Base-by-base conservation (phyloP, 768 basidiomycete species). In the Serendipita indica region DNA sequence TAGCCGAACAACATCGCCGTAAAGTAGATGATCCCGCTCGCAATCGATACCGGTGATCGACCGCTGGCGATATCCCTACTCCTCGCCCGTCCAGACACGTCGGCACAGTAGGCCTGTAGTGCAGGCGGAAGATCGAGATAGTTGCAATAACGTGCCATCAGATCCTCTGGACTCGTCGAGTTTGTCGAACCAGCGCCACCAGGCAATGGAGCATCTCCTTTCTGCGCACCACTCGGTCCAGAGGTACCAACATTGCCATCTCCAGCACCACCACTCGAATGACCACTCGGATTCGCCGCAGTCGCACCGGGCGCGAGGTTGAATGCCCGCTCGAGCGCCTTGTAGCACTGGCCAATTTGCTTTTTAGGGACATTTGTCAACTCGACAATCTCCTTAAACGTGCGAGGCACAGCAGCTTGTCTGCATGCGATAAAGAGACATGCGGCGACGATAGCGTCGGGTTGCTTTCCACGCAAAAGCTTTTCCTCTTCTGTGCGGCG, bases 341-440 rank as follows among this genome's bases (percentile, higher is more conserved):
- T 89, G 74, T 89, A 89, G 64, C 89, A 94, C 71, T 92, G 89
- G n/a, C 89, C 89, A 28, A 94, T 79, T 33, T 83, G 79, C 75
- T 97, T 96, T 75, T 97, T 98, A 67, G 88, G 84, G 61, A 98
- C 94, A 65, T 87, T 83, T 5, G 91, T 91, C 63, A 93, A 74
- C 68, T 89, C 86, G 72, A 89, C 92, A 49, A 96, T 93, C 74
- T 96, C 96, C 66, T 87, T 82, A 74, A 98, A 97, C 58, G 92
- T 94, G 60, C 94, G 78, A 0, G 89, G 89, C n/a, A 94, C 91
- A 64, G 92, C 86, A 5, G 88, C 92, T 70, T 93, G 89, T 34
- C 94, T 79, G 69, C 92, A 96, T 0, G 93, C 94, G 65, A 97
- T 93, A 70, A 98, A 96, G 67, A 98, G 93, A 72, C 94, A 97